A percentile compares a stretch with the other conserved stretches of the same genome.
Conservation (phyloP, 2,329 filamentous ascomycete species). For the Fusarium sp. region DNA sequence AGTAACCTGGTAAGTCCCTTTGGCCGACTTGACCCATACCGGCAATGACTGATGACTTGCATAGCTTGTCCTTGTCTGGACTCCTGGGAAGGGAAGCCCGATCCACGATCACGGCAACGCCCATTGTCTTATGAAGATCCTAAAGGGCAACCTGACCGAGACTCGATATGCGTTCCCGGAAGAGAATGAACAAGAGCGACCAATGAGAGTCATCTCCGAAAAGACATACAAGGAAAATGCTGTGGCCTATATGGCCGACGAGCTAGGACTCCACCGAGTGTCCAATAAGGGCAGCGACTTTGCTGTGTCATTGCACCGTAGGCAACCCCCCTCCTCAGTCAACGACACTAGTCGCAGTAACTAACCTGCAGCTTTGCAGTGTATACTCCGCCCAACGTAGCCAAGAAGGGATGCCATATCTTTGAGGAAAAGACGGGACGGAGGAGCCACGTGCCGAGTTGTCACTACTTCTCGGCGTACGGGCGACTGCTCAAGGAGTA, state of each 20-base stretch:
- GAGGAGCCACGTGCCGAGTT: slow-evolving; percentile 79
- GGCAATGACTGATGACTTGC: slow-evolving; percentile 35
- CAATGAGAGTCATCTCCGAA: slow-evolving; percentile 77
- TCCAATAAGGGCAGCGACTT: slow-evolving; percentile 82
- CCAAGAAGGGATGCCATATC: slow-evolving; percentile 84
- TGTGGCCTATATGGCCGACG: slow-evolving; percentile 93
- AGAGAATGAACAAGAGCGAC: slow-evolving; percentile 62
- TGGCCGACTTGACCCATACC: slow-evolving; percentile 21
- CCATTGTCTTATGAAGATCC: slow-evolving; percentile 93
- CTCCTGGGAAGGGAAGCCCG: slow-evolving; percentile 84
- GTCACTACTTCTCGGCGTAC: slow-evolving; percentile 79
- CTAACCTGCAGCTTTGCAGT: slow-evolving; percentile 63
- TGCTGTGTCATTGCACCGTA: slow-evolving; percentile 87
- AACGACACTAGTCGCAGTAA: slow-evolving; percentile 51
- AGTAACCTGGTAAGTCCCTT: slow-evolving; percentile 75
- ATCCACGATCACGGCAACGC: slow-evolving; percentile 93
- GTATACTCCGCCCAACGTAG: slow-evolving; percentile 92
- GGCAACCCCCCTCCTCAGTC: slow-evolving; percentile 48
- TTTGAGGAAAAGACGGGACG: slow-evolving; percentile 85
- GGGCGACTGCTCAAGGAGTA: slow-evolving; percentile 64
- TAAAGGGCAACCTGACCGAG: slow-evolving; percentile 85
- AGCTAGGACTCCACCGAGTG: slow-evolving; percentile 88
- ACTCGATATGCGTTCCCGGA: slow-evolving; percentile 84
- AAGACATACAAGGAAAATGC: slow-evolving; percentile 79
- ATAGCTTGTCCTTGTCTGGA: slow-evolving; percentile 91